Base-by-base conservation (phyloP, 805 yeast species). In the Starmerella bombi region DNA sequence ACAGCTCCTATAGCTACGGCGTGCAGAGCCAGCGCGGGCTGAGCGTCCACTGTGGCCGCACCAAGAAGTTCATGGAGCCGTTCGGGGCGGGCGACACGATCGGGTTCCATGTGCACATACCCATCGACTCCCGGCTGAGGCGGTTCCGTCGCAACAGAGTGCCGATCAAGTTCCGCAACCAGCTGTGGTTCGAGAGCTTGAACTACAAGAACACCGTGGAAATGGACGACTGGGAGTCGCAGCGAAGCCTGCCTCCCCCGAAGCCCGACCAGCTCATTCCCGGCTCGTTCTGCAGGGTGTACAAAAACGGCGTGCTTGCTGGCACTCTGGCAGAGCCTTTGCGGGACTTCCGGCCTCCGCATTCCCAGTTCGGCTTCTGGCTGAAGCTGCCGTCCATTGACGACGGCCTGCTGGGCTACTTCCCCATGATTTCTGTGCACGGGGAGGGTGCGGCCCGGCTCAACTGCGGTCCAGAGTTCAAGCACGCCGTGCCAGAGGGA, bases 1-100 rank as follows among this genome's bases (percentile, higher is more conserved):
- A 74, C 53, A 97, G 91, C 59, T 88, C 85, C 0, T 91, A 85
- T 61, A 88, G 95, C 0, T 88, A 91, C 59, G 96, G 94, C 2
- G 54, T 91, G 2, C 67, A 96, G 44, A 96, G 88, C 60, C 67
- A 70, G 5, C 86, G 93, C 2, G 46, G 49, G 10, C 80, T 81
- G 49, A 72, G 72, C 22, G 67, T 91, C 19, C 93, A 91, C 48
- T 60, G 79, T 33, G 77, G 88, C 43, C 69, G 86, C 36, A 83
- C 84, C 0, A 55, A 59, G 20, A 67, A 69, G 25, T 72, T 74
- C 48, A 64, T 78, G 66, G 69, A 63, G 20, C 75, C 80, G 2
- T 75, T 84, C 50, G 60, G 62, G 22, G 59, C 74, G 1, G 96
- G 95, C 9, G 99, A 91, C 57, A 75, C 75, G 3, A 68, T 91